phyloP scores from a whole-genome alignment of 306 rosid genomes.

The Castanea sativa region DNA sequence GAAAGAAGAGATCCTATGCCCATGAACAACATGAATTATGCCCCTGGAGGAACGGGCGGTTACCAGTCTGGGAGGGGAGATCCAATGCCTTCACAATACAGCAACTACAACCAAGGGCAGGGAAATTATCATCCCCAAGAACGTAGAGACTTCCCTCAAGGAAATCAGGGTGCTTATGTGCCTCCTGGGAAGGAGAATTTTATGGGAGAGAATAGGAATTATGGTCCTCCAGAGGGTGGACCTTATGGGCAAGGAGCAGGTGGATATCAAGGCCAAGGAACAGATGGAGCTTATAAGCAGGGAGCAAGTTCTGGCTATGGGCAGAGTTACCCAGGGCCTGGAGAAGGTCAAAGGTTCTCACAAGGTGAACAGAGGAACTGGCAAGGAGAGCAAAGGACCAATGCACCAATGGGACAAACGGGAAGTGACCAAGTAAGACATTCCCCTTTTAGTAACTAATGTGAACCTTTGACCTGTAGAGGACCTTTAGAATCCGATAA shows the following conservation, averaged over 20 bases:
- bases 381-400: constrained; percentile 34
- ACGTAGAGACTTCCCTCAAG: constrained; percentile 43
- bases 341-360: constrained; percentile 26
- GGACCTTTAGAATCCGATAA: neutral
- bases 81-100: constrained; percentile 48
- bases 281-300: constrained; percentile 27
- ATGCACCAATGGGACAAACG: constrained; percentile 29
- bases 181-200: constrained; percentile 51
- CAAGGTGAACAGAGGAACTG: constrained; percentile 27
- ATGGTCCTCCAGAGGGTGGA: constrained; percentile 28
- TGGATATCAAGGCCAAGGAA: constrained; percentile 26
- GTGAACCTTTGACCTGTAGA: neutral
- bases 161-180: constrained; percentile 35
- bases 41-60: constrained; percentile 39
- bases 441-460: neutral
- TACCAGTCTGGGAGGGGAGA: constrained; percentile 31
- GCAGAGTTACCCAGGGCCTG: constrained; percentile 17
- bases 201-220: constrained; percentile 22
- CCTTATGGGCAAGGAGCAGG: constrained; percentile 30
- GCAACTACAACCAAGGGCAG: constrained; percentile 41
- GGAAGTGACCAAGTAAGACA: constrained; percentile 31
- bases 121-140: constrained; percentile 30
- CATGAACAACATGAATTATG: constrained; percentile 8
- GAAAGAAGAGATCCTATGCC: constrained; percentile 45
- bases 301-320: constrained; percentile 27